Evolutionary conservation across 2,329 filamentous ascomycete genomes (phyloP), one percentile per base, ranked within the genome.

Genomic region (Ophiostoma pallidulum): DNA sequence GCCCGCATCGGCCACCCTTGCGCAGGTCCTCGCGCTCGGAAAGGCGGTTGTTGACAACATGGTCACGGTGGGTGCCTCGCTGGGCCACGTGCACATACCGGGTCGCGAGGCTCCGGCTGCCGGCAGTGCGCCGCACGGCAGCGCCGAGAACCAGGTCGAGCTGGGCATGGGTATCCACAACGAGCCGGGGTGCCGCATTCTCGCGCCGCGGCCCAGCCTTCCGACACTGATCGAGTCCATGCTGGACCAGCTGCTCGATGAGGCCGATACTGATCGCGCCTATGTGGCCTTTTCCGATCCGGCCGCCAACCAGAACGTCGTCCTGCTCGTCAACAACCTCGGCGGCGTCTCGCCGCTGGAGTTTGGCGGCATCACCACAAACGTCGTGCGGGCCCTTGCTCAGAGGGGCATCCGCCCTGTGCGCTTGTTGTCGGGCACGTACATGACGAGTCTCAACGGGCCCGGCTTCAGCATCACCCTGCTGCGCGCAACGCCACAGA

Each of bases 401-500:
- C 13, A 67, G 46, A 77, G 78, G 60, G 68, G 67, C 52, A 80
- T 86, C 57, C 71, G 67, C 28, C 82, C 82, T 1, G 75, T 77
- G 13, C 70, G 84, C 40, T 73, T 85, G 53, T 64, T 86, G 41
- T 71, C 73, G 35, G 84, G 84, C 19, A 84, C 82, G 0, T 87
- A 78, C 62, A 86, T 86, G 82, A 88, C 84, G 7, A 86, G 81
- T 52, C 66, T 89, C 48, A 87, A 88, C 59, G 83, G 82, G 0
- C 68, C 83, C 4, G 84, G 84, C 2, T 89, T 88, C 65, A 86
- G 81, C 60, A 77, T 88, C 55, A 76, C 79, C 4, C 62, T 89
- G 20, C 31, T 43, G 19, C 31, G 31, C 13, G 29, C 29, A 19
- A 43, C 29, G 14, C 31, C 31, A 4, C 41, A 77, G 48, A 78